Evolutionary conservation across 75 land plant species (phyloP).

Genomic region (Cunninghamia lanceolata): DNA sequence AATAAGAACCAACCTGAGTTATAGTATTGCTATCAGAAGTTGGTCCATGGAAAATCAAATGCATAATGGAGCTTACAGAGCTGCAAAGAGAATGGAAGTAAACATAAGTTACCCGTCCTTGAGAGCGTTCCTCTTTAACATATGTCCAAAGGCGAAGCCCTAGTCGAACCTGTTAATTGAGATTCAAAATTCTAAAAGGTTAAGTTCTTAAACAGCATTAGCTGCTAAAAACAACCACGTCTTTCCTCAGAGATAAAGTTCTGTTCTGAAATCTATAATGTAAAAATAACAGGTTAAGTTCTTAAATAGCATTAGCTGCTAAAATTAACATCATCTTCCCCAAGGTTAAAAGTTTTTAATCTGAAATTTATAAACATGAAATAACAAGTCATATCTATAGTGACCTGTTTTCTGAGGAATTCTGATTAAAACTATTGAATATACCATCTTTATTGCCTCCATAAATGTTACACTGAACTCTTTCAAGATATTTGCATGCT

Average conservation of each 20-base stretch:
- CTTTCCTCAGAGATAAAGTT: not conserved
- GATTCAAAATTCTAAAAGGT: not conserved
- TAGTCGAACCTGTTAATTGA: slow-evolving; percentile 52
- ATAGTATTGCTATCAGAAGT: not conserved
- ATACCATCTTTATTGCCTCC: slow-evolving; percentile 93
- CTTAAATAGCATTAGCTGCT: not conserved
- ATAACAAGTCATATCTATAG: not conserved
- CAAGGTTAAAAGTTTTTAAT: not conserved
- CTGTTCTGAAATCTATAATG: not conserved
- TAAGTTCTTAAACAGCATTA: not conserved
- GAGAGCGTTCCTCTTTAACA: slow-evolving; percentile 90
- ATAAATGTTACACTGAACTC: slow-evolving; percentile 89
- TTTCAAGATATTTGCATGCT: slow-evolving; percentile 81
- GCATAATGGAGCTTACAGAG: not conserved
- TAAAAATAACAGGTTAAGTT: not conserved
- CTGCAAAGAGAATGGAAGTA: not conserved
- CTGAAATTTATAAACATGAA: not conserved
- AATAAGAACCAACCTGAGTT: not conserved
- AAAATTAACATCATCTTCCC: not conserved
- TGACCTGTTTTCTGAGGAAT: slow-evolving; percentile 13
- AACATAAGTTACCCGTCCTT: slow-evolving; percentile 84
- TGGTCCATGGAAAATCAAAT: not conserved
- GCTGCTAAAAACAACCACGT: not conserved
- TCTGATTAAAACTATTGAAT: not conserved
- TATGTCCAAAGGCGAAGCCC: slow-evolving; percentile 93